A percentile compares a stretch with the other conserved stretches of the same genome.
phyloP scores from a whole-genome alignment of 257 asterid genomes.

The Lycium ferocissimum region DNA sequence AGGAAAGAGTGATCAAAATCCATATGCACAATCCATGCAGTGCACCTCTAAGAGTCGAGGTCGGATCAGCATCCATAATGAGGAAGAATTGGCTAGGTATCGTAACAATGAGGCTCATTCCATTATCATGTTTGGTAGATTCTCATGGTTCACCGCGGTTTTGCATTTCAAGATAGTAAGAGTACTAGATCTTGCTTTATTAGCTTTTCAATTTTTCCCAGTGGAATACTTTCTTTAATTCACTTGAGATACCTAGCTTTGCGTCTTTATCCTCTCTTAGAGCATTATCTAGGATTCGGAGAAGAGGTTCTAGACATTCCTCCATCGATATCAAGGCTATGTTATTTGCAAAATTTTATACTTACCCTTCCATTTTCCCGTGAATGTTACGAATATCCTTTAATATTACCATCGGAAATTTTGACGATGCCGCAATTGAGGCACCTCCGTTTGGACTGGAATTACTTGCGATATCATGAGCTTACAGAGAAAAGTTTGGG shows the following conservation, averaged over 20 bases:
- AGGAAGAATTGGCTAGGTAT: not conserved
- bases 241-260: conserved; percentile 29
- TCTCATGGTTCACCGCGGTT: not conserved
- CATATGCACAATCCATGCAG: not conserved
- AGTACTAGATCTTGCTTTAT: not conserved
- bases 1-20: not conserved
- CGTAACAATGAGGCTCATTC: not conserved
- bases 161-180: not conserved
- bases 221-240: not conserved
- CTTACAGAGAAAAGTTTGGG: conserved; percentile 3
- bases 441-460: conserved; percentile 31
- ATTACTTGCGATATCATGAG: not conserved
- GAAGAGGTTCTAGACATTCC: not conserved
- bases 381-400: not conserved
- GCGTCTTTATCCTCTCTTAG: not conserved
- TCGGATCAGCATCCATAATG: not conserved
- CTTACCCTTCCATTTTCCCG: not conserved
- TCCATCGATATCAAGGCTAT: not conserved
- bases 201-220: not conserved
- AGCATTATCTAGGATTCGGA: not conserved
- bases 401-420: conserved; percentile 29
- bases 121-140: not conserved
- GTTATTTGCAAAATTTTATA: not conserved
- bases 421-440: conserved; percentile 35
- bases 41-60: not conserved